Evolutionary conservation across 768 basidiomycete genomes (phyloP), one percentile per base, ranked within the genome.

Genomic region (Russula lepida): DNA sequence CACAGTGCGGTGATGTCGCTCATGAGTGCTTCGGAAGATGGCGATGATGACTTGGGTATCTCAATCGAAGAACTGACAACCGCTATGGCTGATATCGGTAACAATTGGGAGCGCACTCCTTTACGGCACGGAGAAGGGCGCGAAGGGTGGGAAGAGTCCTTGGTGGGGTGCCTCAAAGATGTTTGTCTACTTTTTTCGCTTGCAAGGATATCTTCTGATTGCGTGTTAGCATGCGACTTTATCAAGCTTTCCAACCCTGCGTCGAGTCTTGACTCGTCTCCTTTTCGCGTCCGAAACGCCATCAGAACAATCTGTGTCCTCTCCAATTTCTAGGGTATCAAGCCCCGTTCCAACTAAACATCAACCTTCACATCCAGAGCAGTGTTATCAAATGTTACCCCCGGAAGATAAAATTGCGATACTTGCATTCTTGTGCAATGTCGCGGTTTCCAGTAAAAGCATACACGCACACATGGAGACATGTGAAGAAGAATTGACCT

Each of bases 381-480:
- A 89, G 58, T 81, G 88, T 48, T 98, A 95, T 70, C 79, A 85
- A 64, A 71, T 78, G 12, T 78, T 98, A 37, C 81, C 88, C 23
- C 78, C 87, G 7, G 78, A 78, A 54, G 91, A 95, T 70, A 91
- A 92, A 67, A 84, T 98, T 54, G 81, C 86, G 23, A 88, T 98
- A 66, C 72, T 99, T 50, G 78, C 84, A 2, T 98, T 95, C 75
- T 81, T 99, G 76, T 88, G 86, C 74, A 92, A 95, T 69, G 74
- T 95, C 54, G 93, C 88, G 1, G 83, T 94, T 27, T 92, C 94
- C 25, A 93, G 91, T 73, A 95, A 93, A 74, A 80, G 84, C 11
- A 85, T 98, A 23, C 89, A 94, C 69, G 74, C 80, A 6, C 89
- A 92, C 68, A 89, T 98, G 83, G 97, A 99, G 68, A 81, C 84